Evolutionary conservation across 805 yeast genomes (phyloP).

Genomic region (Yarrowia yakushimensis): DNA sequence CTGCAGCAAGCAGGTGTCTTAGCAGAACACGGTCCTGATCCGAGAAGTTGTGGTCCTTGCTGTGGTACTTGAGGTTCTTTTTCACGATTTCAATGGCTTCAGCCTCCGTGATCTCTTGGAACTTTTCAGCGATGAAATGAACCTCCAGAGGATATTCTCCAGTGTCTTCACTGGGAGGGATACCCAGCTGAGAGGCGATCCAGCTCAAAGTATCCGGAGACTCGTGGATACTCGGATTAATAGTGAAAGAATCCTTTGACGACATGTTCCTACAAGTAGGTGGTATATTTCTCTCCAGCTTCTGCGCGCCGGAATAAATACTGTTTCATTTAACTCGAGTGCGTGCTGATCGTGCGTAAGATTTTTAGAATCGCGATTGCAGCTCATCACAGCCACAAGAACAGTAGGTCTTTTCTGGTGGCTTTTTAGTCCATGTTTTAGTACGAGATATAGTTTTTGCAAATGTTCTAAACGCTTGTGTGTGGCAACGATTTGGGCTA

Average conservation of each 20-base stretch:
- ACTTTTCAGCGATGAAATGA: slow-evolving; percentile 44
- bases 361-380: no score
- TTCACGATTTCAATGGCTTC: slow-evolving; percentile 44
- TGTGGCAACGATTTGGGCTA: no score
- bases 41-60: slow-evolving; percentile 49
- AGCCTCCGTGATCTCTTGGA: slow-evolving; percentile 38
- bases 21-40: slow-evolving; percentile 34
- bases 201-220: slow-evolving; percentile 5
- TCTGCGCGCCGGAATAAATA: not conserved
- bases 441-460: not conserved
- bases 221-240: slow-evolving; percentile 12
- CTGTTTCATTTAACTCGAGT: not conserved
- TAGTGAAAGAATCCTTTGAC: not conserved
- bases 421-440: not conserved
- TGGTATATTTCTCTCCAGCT: not conserved
- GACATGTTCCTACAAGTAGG: not conserved
- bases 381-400: slow-evolving; percentile 8
- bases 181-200: slow-evolving; percentile 1
- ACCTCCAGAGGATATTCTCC: slow-evolving; percentile 27
- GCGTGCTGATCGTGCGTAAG: not conserved
- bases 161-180: slow-evolving; percentile 20
- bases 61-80: slow-evolving; percentile 44
- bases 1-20: not conserved
- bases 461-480: no score
- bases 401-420: not conserved